Evolutionary conservation across 176 grass and related monocot species (phyloP).

Genomic region (Zea luxurians): DNA sequence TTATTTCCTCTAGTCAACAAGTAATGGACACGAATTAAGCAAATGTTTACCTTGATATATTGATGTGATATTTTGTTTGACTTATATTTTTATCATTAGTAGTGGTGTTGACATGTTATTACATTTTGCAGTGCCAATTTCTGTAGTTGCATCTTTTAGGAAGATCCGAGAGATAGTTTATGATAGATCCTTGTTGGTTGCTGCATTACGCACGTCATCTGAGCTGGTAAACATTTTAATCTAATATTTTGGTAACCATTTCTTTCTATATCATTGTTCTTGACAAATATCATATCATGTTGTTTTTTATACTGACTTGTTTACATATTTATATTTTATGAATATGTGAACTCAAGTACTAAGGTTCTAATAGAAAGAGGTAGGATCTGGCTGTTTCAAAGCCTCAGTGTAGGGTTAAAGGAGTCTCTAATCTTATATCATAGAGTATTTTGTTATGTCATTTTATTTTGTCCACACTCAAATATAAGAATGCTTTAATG

Average conservation of each 20-base stretch:
- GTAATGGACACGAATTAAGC: not conserved
- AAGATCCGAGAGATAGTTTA: constrained; percentile 78
- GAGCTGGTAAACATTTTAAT: constrained; percentile 70
- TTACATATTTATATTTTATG: constrained; percentile 8
- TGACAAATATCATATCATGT: not conserved
- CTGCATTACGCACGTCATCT: constrained; percentile 67
- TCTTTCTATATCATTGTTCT: constrained; percentile 4
- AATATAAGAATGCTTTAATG: not conserved
- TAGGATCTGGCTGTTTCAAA: constrained; percentile 14
- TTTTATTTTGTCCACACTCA: constrained; percentile 19
- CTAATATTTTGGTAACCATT: constrained; percentile 15
- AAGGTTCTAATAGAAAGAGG: constrained; percentile 1
- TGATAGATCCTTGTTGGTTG: constrained; percentile 71
- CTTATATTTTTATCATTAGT: constrained; percentile 16
- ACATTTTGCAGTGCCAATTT: constrained; percentile 78
- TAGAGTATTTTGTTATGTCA: not conserved
- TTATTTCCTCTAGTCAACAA: not conserved
- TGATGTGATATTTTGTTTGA: not conserved
- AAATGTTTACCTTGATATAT: not conserved
- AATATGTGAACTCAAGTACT: constrained; percentile 13
- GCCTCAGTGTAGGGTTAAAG: constrained; percentile 3
- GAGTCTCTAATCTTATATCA: not conserved
- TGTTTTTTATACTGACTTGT: not conserved
- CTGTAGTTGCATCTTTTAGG: constrained; percentile 83
- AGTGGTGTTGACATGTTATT: constrained; percentile 14